Conservation (phyloP, 2,329 filamentous ascomycete genomes). For the Neonectria punicea region DNA sequence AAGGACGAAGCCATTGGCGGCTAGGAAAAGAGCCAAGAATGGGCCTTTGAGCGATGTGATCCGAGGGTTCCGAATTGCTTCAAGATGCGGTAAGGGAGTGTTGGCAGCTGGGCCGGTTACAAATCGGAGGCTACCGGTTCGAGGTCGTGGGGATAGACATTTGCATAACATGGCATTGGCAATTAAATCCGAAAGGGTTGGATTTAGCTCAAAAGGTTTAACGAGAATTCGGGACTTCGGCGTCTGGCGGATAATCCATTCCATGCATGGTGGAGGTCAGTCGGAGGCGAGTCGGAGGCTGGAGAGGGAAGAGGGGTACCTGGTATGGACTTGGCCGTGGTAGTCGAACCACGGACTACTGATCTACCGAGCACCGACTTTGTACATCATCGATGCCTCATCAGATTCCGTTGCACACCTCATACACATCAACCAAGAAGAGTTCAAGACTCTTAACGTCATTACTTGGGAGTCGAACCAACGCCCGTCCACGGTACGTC, state of each 20-base stretch:
- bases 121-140: background rate
- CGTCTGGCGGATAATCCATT: background rate
- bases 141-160: background rate
- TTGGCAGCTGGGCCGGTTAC: background rate
- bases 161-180: background rate
- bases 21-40: constrained; percentile 4
- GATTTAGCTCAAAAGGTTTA: background rate
- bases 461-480: background rate
- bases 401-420: too few relatives aligned
- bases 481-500: background rate
- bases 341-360: too few relatives aligned
- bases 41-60: constrained; percentile 4
- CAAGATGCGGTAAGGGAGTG: constrained; percentile 29
- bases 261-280: background rate
- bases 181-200: background rate
- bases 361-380: too few relatives aligned
- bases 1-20: constrained; percentile 4
- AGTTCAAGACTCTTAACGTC: too few relatives aligned
- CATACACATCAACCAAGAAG: too few relatives aligned
- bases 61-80: constrained; percentile 46
- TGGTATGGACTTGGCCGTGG: too few relatives aligned
- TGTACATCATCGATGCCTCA: too few relatives aligned
- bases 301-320: background rate
- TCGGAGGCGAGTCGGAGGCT: background rate
- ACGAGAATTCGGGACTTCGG: constrained; percentile 1